Base-by-base conservation (phyloP, 2,329 filamentous ascomycete species). In the Ophiostoma angusticollis region DNA sequence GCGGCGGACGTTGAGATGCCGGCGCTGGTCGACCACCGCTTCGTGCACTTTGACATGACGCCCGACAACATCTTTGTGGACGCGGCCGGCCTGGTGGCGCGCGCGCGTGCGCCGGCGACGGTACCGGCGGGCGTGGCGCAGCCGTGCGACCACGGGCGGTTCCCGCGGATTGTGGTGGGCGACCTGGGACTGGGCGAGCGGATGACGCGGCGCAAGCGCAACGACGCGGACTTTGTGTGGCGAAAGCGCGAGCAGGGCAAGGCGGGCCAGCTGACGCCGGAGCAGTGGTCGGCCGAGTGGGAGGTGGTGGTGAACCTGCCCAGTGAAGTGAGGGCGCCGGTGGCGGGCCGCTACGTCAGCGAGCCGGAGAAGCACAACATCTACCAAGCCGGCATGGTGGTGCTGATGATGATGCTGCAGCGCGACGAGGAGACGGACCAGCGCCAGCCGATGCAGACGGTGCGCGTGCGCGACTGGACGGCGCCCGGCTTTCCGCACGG, bases 251-350 rank as follows among this genome's bases (percentile, higher is more conserved):
- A 11, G 2, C 9, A 3, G 9, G 47, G 47, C 24, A 49, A 49
- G 43, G 0, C 9, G 0, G 23, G 17, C 24, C 37, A 35, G 9
- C 11, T 37, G 7, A 9, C 29, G 5, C 47, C 47, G 13, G 47
- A 49, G 37, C 45, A 47, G 43, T 47, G 40, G 40, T 37, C 47
- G 2, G 33, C 22, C 24, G 45, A 49, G 37, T 49, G 47, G 45
- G 41, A 45, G 4, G 27, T 16, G 16, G 33, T 45, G 12, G 2
- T 2, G 2, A 24, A 28, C 12, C 24, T 40, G 21, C 43, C 41
- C 9, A n/a, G n/a, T 9, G 6, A 6, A 9, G 38, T 28, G 9
- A 23, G 22, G 14, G 16, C 16, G 12, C 1, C 3, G 1, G 31
- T 45, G 11, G 47, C 45, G 11, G 47, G 45, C n/a, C 21, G 25